Evolutionary conservation across 768 basidiomycete genomes (phyloP), one percentile per base, ranked within the genome.

Genomic region (Lactarius tabidus): DNA sequence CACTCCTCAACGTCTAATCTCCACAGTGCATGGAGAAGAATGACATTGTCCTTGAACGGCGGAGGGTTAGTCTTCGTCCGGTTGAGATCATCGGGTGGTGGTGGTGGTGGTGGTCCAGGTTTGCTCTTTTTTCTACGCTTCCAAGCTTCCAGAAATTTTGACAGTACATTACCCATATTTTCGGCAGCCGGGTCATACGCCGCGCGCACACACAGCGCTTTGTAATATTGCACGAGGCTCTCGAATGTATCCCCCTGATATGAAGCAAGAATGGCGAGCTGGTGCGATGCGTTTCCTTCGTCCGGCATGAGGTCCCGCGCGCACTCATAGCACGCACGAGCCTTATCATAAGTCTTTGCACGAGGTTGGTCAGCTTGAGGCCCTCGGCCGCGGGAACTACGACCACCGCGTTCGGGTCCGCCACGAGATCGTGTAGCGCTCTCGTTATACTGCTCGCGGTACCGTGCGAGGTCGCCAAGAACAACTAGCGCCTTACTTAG

Each of bases 251-350:
- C 93, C 67, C 84, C 82, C 70, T 89, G 81, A 74, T 97, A 95
- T 6, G 89, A 86, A 2, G 93, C 84, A 36, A 98, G 83, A 65
- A 98, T 95, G 5, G 96, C 97, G 23, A 98, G 85, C 75, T 98
- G 97, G 74, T 98, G 96, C 23, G 90, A 96, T 0, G 97, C 85
- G 72, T 98, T 95, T 69, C 96, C 97, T 69, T 96, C 92, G 62
- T 89, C 81, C 0, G 97, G 96, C 7, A 91, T 78, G 10, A 99
- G 81, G 35, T 87, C 72, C 45, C 89, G 82, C 2, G 97, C 95
- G 67, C 92, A 89, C 56, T 91, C 87, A 75, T 98, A 99, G 73
- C 87, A 92, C 57, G 84, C 83, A 20, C 85, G 84, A 1, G 93
- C 91, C 71, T 83, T 87, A 53, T 85, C 81, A 72, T 88, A 94